A percentile compares a stretch with the other conserved stretches of the same genome.
These are phyloP conservation scores for Blastocystis sp. DNA, from an alignment of 352 stramenopile genomes.

Conservation along the genomic window DNA sequence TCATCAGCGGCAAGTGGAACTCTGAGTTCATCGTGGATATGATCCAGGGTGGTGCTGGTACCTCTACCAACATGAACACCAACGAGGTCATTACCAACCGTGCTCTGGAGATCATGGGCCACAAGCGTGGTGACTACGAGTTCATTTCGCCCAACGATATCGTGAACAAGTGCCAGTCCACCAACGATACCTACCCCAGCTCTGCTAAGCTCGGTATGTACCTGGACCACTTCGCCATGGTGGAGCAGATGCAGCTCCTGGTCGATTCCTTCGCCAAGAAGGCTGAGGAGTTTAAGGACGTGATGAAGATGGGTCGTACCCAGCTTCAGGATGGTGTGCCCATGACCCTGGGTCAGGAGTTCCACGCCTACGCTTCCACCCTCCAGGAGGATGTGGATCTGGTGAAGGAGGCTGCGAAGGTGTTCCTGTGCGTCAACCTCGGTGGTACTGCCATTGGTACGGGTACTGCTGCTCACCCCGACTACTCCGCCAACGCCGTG, in stretches of 20 bases:
- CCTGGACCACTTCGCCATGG: neutral
- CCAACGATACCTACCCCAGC: conserved; percentile 77
- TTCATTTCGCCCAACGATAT: conserved; percentile 77
- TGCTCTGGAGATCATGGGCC: conserved; percentile 1
- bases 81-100: too few species aligned
- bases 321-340: conserved; percentile 79
- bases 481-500: conserved; percentile 49
- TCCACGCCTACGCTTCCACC: conserved; percentile 87
- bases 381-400: conserved; percentile 88
- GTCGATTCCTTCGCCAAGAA: conserved; percentile 73
- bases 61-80: conserved; percentile 62
- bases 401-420: conserved; percentile 76
- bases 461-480: conserved; percentile 73
- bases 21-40: conserved; percentile 72
- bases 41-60: conserved; percentile 87
- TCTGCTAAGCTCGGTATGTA: conserved; percentile 76
- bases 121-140: conserved; percentile 72
- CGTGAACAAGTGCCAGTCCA: conserved; percentile 79
- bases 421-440: conserved; percentile 76
- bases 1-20: conserved; percentile 75
- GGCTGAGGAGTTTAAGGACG: conserved; percentile 72
- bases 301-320: conserved; percentile 77
- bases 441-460: conserved; percentile 77
- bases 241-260: conserved; percentile 70
- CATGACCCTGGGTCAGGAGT: conserved; percentile 94